Percentiles rank a stretch among this genome's conserved stretches.
Evolutionary conservation across 768 basidiomycete species (phyloP).

Genomic region (Leccinum truebloodii): DNA sequence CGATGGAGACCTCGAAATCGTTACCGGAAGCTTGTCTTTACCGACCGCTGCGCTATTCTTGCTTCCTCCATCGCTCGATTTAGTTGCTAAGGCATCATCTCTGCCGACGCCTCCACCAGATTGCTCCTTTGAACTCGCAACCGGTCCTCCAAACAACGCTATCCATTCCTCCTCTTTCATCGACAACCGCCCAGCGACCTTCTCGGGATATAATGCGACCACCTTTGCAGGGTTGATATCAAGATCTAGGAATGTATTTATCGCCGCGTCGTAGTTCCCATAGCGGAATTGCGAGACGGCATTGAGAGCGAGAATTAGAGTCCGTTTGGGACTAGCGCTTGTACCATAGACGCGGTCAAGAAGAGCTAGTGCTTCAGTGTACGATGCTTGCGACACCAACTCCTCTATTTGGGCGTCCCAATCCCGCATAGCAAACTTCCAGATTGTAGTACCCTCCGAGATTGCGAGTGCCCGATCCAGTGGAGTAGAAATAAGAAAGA

Average conservation of each 20-base stretch:
- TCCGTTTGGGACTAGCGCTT: constrained; percentile 37
- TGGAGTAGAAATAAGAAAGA: constrained; percentile 71
- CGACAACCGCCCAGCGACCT: constrained; percentile 75
- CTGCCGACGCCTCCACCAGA: background rate
- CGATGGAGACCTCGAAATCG: constrained; percentile 30
- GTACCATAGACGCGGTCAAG: constrained; percentile 47
- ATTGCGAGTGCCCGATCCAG: constrained; percentile 65
- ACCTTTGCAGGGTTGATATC: constrained; percentile 95
- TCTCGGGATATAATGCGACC: constrained; percentile 82
- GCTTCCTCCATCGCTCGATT: constrained; percentile 28
- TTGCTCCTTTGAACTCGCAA: constrained; percentile 18
- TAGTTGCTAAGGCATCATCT: constrained; percentile 31
- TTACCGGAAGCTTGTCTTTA: constrained; percentile 21
- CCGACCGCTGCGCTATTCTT: constrained; percentile 22
- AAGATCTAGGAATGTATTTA: constrained; percentile 84
- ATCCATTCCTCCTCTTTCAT: constrained; percentile 76
- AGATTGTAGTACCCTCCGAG: constrained; percentile 75
- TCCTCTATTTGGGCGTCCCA: constrained; percentile 88
- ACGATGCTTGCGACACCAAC: constrained; percentile 64
- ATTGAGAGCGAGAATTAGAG: constrained; percentile 66
- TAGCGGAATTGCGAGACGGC: constrained; percentile 77
- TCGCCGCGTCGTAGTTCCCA: constrained; percentile 71
- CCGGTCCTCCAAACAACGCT: constrained; percentile 78
- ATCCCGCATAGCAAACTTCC: constrained; percentile 68
- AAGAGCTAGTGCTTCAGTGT: constrained; percentile 78